These are phyloP conservation scores for Clarireedia hainanense DNA, from an alignment of 2,329 filamentous ascomycete genomes.

Conservation along the genomic window DNA sequence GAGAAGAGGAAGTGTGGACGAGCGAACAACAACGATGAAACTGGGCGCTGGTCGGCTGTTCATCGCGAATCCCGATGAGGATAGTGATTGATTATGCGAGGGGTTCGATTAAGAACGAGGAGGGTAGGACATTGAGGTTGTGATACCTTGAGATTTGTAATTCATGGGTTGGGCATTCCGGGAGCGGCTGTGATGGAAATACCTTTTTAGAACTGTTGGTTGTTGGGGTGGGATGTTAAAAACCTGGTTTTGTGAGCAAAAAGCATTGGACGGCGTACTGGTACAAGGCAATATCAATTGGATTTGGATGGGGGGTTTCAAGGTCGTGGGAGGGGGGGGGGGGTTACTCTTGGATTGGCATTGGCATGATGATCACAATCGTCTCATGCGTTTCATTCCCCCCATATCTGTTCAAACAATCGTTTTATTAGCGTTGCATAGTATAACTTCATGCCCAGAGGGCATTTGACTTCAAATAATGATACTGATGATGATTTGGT, in stretches of 20 bases:
- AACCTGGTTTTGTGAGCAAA: neutral
- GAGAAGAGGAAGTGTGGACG: conserved; percentile 75
- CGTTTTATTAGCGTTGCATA: conserved; percentile 6
- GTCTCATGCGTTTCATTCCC: neutral
- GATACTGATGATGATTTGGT: neutral
- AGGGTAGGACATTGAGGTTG: neutral
- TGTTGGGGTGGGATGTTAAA: neutral
- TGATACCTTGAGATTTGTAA: neutral
- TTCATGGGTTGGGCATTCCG: neutral
- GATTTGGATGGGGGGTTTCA: conserved; percentile 2
- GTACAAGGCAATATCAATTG: conserved; percentile 11
- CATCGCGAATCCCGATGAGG: conserved; percentile 71
- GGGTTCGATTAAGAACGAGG: neutral
- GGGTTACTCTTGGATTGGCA: conserved; percentile 7
- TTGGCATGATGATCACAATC: neutral
- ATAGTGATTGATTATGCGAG: conserved; percentile 24
- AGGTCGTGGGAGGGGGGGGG: neutral
- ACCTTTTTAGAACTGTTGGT: conserved; percentile 3
- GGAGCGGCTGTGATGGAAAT: neutral
- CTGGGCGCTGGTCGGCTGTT: conserved; percentile 59
- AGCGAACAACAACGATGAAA: conserved; percentile 66
- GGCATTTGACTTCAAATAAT: neutral
- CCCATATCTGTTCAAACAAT: conserved; percentile 1
- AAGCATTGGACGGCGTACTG: conserved; percentile 6
- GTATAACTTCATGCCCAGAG: neutral